Conservation (phyloP, 2,329 filamentous ascomycete genomes). For the Colletotrichum tabaci region DNA sequence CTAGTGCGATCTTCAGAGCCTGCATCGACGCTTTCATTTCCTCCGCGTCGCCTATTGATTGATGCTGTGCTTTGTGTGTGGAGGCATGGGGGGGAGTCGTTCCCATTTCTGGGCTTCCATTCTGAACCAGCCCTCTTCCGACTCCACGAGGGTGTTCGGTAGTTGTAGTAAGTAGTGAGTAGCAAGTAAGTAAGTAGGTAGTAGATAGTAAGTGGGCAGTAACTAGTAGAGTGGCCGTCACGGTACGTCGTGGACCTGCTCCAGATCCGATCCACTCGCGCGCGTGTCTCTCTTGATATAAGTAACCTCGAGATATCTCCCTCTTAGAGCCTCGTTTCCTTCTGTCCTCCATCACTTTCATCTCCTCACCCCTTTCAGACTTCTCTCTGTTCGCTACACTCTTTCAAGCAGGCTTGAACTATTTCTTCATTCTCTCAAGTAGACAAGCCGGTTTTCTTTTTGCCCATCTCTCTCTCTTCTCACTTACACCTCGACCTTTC, state of each 20-base stretch:
- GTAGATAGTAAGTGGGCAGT: too few relatives aligned
- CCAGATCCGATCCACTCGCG: background rate
- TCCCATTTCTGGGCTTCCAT: background rate
- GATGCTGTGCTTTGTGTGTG: constrained; percentile 12
- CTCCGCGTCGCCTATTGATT: constrained; percentile 42
- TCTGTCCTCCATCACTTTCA: constrained; percentile 11
- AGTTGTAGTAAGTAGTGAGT: background rate
- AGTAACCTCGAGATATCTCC: constrained; percentile 27
- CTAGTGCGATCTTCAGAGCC: constrained; percentile 38
- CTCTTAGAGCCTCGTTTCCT: background rate
- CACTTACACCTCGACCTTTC: constrained; percentile 6
- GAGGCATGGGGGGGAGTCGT: too few relatives aligned
- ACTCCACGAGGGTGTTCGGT: background rate
- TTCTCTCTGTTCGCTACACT: constrained; percentile 30
- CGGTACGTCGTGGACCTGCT: background rate
- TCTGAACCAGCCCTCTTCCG: constrained; percentile 6
- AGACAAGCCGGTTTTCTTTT: constrained; percentile 15
- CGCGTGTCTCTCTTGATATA: constrained; percentile 27
- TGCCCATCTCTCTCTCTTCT: background rate
- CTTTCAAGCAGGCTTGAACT: constrained; percentile 42
- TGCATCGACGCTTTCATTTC: constrained; percentile 41
- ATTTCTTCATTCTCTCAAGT: constrained; percentile 31
- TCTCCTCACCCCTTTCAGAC: constrained; percentile 6
- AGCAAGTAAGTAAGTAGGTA: too few relatives aligned
- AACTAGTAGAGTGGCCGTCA: too few relatives aligned